Evolutionary conservation across 129 eudicot genomes (phyloP).

Genomic region (Saussurea involucrata): DNA sequence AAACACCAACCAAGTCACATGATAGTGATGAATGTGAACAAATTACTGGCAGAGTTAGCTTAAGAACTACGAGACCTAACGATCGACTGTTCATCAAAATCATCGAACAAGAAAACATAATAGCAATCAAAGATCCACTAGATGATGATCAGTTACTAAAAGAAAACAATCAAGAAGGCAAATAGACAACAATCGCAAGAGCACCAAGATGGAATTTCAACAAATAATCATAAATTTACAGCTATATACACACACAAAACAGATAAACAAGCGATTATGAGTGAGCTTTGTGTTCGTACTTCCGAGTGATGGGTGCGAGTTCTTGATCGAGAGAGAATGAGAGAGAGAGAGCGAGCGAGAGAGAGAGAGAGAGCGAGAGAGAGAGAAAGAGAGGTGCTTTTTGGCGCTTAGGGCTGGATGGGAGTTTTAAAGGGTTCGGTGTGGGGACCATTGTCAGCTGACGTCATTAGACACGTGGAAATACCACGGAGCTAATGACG

Average conservation of each 20-base stretch:
- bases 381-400: slow-evolving; percentile 17
- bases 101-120: slow-evolving; percentile 1
- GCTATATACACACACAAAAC: background rate
- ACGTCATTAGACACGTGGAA: slow-evolving; percentile 33
- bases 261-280: background rate
- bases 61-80: slow-evolving; percentile 25
- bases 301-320: slow-evolving; percentile 20
- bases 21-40: slow-evolving; percentile 19
- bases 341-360: background rate
- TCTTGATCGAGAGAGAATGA: slow-evolving; percentile 32
- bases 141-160: slow-evolving; percentile 2
- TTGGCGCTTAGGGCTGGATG: slow-evolving; percentile 57
- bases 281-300: slow-evolving; percentile 32
- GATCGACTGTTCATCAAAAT: slow-evolving; percentile 6
- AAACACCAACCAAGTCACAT: slow-evolving; percentile 18
- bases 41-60: slow-evolving; percentile 23
- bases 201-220: background rate
- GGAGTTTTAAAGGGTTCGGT: slow-evolving; percentile 75
- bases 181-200: slow-evolving; percentile 12
- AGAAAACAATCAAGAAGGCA: background rate
- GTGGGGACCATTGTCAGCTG: slow-evolving; percentile 32
- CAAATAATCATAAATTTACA: background rate
- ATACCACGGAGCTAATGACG: slow-evolving; percentile 22
- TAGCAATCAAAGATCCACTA: slow-evolving; percentile 4
- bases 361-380: background rate